phyloP scores from a whole-genome alignment of 345 rosid species.

The Cardiospermum halicacabum region DNA sequence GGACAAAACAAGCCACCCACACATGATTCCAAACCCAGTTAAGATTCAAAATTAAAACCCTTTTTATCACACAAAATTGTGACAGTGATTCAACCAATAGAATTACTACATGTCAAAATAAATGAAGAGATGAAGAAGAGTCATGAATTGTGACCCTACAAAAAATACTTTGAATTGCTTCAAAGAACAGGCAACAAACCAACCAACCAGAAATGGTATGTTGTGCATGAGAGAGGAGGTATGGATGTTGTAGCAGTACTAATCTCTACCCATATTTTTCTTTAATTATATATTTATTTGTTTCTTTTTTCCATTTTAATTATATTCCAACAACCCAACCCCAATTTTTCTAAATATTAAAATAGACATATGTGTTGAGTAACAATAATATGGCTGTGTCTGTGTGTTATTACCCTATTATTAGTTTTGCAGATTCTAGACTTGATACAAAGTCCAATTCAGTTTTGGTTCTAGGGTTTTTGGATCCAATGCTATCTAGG shows the following conservation, averaged over 20 bases:
- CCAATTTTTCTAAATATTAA: background rate
- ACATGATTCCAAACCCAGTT: constrained; percentile 4
- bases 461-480: background rate
- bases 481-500: constrained; percentile 2
- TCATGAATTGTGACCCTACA: constrained; percentile 7
- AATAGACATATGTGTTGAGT: background rate
- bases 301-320: background rate
- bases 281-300: background rate
- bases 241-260: background rate
- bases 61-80: too few species aligned
- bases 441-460: background rate
- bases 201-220: background rate
- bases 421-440: constrained; percentile 4
- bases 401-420: background rate
- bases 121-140: background rate
- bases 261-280: background rate
- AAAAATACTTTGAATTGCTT: background rate
- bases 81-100: background rate
- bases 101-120: background rate
- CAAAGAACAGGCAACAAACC: constrained; percentile 2
- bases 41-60: too few species aligned
- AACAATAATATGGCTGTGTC: background rate
- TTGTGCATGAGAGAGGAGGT: constrained; percentile 11
- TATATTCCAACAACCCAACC: constrained; percentile 4
- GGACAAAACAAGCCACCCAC: background rate